These are phyloP conservation scores for apple (Malus domestica) DNA, from an alignment of 306 rosid species.

Conservation along the genomic window ASM211411v1 NC_041790.1:5486501-5487000, in stretches of 20 bases:
- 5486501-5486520: neutral
- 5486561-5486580: neutral
- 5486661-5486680: neutral
- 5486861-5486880: neutral
- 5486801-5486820: fast-evolving
- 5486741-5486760: too few species aligned
- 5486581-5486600: neutral
- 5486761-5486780: too few species aligned
- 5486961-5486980: neutral
- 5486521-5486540: neutral
- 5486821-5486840: neutral
- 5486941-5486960: neutral
- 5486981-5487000: neutral
- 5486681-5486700: neutral
- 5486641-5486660: neutral
- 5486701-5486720: neutral
- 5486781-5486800: too few species aligned
- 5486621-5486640: neutral
- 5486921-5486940: neutral
- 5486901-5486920: neutral
- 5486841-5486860: neutral
- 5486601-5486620: neutral
- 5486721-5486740: fast-evolving
- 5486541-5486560: neutral
- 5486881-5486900: neutral